These are phyloP conservation scores for Geosmithia flava DNA, from an alignment of 2,329 filamentous ascomycete species.

Conservation along the genomic window DNA sequence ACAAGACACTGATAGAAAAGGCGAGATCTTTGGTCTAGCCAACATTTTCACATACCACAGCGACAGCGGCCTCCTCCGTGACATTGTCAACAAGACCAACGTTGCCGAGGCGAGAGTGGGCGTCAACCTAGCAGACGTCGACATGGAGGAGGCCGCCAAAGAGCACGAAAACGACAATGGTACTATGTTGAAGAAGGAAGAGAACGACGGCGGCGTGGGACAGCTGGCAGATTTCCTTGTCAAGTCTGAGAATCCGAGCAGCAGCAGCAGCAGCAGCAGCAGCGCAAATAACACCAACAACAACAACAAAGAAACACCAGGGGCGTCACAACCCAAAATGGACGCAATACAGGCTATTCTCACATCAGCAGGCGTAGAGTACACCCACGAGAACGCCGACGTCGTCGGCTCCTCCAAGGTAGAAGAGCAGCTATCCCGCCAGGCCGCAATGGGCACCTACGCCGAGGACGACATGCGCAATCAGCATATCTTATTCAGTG, in stretches of 20 bases:
- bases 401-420: constrained; percentile 86
- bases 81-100: constrained; percentile 98
- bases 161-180: constrained; percentile 44
- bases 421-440: constrained; percentile 72
- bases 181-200: constrained; percentile 37
- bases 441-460: constrained; percentile 52
- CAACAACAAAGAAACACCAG: too few species aligned
- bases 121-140: constrained; percentile 65
- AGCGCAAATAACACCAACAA: constrained; percentile 17
- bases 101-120: constrained; percentile 85
- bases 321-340: constrained; percentile 24
- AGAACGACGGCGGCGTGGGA: neutral
- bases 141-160: constrained; percentile 49
- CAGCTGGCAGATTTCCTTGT: neutral
- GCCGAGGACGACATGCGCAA: constrained; percentile 27
- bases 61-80: constrained; percentile 70
- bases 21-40: constrained; percentile 82
- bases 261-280: constrained; percentile 16
- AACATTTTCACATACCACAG: constrained; percentile 80
- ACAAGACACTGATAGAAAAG: constrained; percentile 67
- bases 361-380: constrained; percentile 76
- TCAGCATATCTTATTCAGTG: constrained; percentile 45
- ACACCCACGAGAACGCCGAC: constrained; percentile 93
- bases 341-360: constrained; percentile 86
- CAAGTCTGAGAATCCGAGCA: constrained; percentile 25